Evolutionary conservation across 331 rosid genomes (phyloP), one percentile per base, ranked within the genome.

Genomic region (Pyrus hybrid): DNA sequence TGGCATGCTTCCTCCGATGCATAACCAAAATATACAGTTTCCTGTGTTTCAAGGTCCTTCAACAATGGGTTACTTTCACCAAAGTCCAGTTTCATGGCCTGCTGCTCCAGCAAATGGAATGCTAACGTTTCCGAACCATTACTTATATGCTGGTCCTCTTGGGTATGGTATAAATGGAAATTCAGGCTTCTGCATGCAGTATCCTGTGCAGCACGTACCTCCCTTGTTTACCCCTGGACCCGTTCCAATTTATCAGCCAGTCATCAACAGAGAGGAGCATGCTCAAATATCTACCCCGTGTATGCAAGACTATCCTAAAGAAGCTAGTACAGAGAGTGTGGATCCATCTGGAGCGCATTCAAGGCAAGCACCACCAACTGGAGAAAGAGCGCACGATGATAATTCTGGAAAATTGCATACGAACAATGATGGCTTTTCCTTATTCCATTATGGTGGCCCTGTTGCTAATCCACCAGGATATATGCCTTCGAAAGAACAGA

Each of bases 401-500:
- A 77, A 70, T 74, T 76, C 85, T 82, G 83, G 89, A 73, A 86
- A 80, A 76, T 71, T 78, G 51, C 84, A 77, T 35, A 81, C 11
- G 64, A 82, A 79, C 18, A 84, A 87, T 62, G 26, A 75, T 73
- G 79, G 89, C 68, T 95, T 95, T 82, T 95, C 99, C 67, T 87
- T 95, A 76, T 95, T 95, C 85, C 97, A 90, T 87, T 92, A 85
- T 77, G 99, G 91, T 13, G 99, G 97, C 33, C 99, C 99, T 73
- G 92, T 89, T 32, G 96, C 91, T 63, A 88, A 86, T 73, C 88
- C 99, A 60, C 71, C 80, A 41, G 89, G 84, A 58, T 72, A 89
- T 57, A 56, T 84, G 60, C 85, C 90, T 77, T 72, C 79, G 16
- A 81, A 85, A 69, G 90, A 86, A 33, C 85, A 74, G 58, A 51